A percentile compares a stretch with the other conserved stretches of the same genome.
These are phyloP conservation scores for Oryza nivara DNA, from an alignment of 176 grass and related monocot species.

Conservation along the genomic window DNA sequence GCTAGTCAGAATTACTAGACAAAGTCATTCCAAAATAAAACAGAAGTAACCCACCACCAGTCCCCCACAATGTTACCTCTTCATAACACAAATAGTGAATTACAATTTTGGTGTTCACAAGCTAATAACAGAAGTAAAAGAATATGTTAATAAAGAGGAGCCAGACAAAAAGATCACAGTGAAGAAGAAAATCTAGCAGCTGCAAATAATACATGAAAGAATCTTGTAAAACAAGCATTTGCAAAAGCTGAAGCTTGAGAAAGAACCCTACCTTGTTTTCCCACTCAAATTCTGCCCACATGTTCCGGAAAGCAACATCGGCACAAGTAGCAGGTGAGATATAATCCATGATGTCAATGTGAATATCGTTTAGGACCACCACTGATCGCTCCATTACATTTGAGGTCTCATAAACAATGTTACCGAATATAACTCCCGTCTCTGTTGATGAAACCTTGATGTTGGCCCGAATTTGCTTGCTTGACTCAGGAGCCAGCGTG, in stretches of 20 bases:
- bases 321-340: conserved; percentile 65
- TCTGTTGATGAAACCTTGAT: conserved; percentile 83
- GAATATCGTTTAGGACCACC: conserved; percentile 73
- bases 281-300: conserved; percentile 86
- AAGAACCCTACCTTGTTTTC: conserved; percentile 63
- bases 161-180: background rate
- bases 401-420: conserved; percentile 74
- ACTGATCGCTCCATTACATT: conserved; percentile 70
- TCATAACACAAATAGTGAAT: background rate
- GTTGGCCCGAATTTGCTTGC: conserved; percentile 68
- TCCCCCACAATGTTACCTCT: background rate
- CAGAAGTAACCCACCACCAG: background rate
- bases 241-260: background rate
- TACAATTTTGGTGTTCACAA: background rate
- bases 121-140: background rate
- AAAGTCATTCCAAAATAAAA: background rate
- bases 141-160: background rate
- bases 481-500: conserved; percentile 66
- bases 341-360: conserved; percentile 89
- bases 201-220: background rate
- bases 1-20: background rate
- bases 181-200: background rate
- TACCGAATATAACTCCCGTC: conserved; percentile 75
- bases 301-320: conserved; percentile 74
- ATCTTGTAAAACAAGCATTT: background rate